Base-by-base conservation (phyloP, 495 filamentous ascomycete species). In the Penicillium herquei region DNA sequence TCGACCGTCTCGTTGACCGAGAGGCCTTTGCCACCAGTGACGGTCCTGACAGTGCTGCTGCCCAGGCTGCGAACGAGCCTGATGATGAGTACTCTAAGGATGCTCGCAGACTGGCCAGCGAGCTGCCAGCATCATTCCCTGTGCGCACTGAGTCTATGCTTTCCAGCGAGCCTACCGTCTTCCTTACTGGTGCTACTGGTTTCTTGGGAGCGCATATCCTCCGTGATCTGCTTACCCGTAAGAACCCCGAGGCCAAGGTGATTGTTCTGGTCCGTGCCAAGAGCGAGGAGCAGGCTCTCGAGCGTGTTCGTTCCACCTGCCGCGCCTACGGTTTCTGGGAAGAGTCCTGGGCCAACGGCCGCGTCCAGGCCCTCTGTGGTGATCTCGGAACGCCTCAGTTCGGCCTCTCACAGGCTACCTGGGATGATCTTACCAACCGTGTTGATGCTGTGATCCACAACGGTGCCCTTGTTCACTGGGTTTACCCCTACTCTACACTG, bases 161-260 rank as follows among this genome's bases (percentile, higher is more conserved):
- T 14, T 41, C 67, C 37, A 50, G 56, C 21, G 70, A 73, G 39
- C 65, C 78, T 6, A 92, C 86, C 0, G 75, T 93, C 16, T 87
- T 98, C 65, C 76, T 97, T 6, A 97, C 94, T 12, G 94, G 93
- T 32, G 91, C 88, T 0, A 97, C 94, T 33, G 93, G 93, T 8
- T 98, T 96, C 76, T 70, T 97, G 7, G 94, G 94, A 18, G 84
- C 89, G 0, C 92, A 89, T 57, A 81, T 97, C 18, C 76, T 98
- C 7, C 79, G 74, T 14, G 90, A 96, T 31, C 68, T 96, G 9
- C 78, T 96, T 0, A 76, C 78, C 11, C 78, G 88, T 35, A 76
- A 73, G 32, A 67, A 74, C 1, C 80, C 79, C n/a, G 69, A 62
- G 3, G 72, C 84, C 6, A 87, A 82, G 64, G 80, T 96, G n/a